Base-by-base conservation (phyloP, 2,329 filamentous ascomycete genomes). In the Hypoxylon sp. region DNA sequence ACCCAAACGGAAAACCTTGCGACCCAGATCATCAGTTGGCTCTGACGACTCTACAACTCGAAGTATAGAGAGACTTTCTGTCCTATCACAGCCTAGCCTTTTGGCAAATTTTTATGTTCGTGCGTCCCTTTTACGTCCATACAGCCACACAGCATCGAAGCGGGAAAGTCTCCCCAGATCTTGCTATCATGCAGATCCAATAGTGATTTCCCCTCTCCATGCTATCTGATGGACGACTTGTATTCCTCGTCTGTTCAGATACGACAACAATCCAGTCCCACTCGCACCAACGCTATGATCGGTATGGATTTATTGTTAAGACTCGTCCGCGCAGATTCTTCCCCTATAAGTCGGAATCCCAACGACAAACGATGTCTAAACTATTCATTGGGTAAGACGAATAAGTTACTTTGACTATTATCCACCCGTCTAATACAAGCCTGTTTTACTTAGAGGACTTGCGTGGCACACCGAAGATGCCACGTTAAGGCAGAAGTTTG, bases 391-490 rank as follows among this genome's bases (percentile, higher is more conserved):
- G 94, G 94, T 97, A 86, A 84, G 91, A 79, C 17, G 19, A 38
- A 48, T 51, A 19, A 36, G 68, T 59, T 67, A 34, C 21, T 45
- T 62, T 28, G 51, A 55, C 45, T 57, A 36, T 68, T 58, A 46
- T 36, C 60, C 66, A 32, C 17, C 32, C 60, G 13, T 41, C 64
- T 70, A 63, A 70, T 57, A 4, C n/a, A 19, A 52, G 62, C 58
- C 68, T 66, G 63, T 57, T 63, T 65, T 48, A 71, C 45, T 21
- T 62, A 97, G 95, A 79, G 96, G 96, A 87, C 93, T 99, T 75
- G 93, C 96, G 77, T 99, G 96, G 96, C 94, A 98, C 85, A 99
- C 96, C 72, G 94, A 97, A 81, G 95, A 98, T 82, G 83, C 84
- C 48, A 94, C 93, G 74, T 86, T 99, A 73, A 91, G 93, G 78